Conservation (phyloP, 2,329 filamentous ascomycete genomes). For the Macrophomina pseudophaseolina region DNA sequence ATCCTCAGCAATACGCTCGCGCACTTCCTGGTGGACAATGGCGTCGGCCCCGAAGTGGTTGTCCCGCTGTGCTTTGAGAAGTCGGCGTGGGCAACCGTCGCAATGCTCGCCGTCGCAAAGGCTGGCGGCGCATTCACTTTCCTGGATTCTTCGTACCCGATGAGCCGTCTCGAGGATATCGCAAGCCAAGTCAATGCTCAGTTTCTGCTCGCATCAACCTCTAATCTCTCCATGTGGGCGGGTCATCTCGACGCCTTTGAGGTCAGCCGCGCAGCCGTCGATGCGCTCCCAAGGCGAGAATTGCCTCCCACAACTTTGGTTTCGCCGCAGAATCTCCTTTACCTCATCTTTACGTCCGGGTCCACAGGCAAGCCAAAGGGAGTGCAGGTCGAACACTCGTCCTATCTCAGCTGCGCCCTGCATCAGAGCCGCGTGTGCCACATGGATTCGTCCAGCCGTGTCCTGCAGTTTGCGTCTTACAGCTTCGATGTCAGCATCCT, state of each 20-base stretch:
- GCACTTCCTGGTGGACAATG: conserved; percentile 38
- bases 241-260: conserved; percentile 1
- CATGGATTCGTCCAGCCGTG: conserved; percentile 38
- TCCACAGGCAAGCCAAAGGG: conserved; percentile 36
- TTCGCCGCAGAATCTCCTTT: conserved; percentile 24
- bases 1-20: conserved; percentile 36
- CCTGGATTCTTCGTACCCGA: conserved; percentile 56
- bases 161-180: conserved; percentile 9
- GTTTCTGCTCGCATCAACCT: conserved; percentile 2
- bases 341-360: conserved; percentile 14
- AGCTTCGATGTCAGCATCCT: conserved; percentile 41
- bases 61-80: conserved; percentile 78
- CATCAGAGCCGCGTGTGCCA: conserved; percentile 33
- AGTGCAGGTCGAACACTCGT: conserved; percentile 40
- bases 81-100: conserved; percentile 71
- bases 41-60: conserved; percentile 39
- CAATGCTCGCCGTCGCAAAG: conserved; percentile 76
- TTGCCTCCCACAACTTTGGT: conserved; percentile 18
- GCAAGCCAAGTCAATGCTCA: conserved; percentile 5
- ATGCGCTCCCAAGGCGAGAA: background rate
- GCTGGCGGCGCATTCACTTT: conserved; percentile 80
- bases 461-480: conserved; percentile 44
- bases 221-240: background rate
- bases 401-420: conserved; percentile 23
- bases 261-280: conserved; percentile 1